These are phyloP conservation scores for Fulvia fulva DNA, from an alignment of 2,329 filamentous ascomycete species.

Conservation along the genomic window DNA sequence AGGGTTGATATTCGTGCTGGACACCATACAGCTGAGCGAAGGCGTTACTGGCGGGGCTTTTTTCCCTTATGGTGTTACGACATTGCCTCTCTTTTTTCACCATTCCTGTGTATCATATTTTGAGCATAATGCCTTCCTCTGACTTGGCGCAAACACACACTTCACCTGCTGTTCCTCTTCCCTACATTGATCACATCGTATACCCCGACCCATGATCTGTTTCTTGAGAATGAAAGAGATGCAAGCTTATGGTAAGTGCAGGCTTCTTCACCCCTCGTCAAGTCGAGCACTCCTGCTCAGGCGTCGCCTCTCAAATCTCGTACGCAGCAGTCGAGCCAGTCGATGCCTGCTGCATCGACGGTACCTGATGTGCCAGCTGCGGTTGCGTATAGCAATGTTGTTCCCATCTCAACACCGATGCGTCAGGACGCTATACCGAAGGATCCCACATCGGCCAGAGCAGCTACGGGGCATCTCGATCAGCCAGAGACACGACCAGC, in stretches of 20 bases:
- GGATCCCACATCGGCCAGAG: neutral
- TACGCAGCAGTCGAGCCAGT: neutral
- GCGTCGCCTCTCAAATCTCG: neutral
- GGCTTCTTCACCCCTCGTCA: constrained; percentile 7
- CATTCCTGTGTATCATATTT: constrained; percentile 2
- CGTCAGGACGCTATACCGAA: neutral
- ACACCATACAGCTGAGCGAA: neutral
- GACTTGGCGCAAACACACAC: neutral
- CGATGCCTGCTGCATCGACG: neutral
- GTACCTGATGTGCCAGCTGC: neutral
- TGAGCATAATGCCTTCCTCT: neutral
- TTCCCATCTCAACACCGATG: neutral
- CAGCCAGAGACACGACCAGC: neutral
- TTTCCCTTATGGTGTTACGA: neutral
- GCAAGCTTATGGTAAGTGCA: constrained; percentile 30
- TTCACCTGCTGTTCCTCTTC: neutral
- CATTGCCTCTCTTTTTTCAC: neutral
- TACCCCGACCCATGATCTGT: neutral
- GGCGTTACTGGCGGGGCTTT: neutral
- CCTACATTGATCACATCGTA: constrained; percentile 1
- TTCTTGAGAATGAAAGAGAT: constrained; percentile 9
- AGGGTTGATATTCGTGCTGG: neutral
- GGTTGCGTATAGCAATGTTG: neutral
- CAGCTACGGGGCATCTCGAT: neutral
- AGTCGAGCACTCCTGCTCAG: neutral